Conservation (phyloP, 2,329 filamentous ascomycete genomes). For the Arthrobotrys conoides region DNA sequence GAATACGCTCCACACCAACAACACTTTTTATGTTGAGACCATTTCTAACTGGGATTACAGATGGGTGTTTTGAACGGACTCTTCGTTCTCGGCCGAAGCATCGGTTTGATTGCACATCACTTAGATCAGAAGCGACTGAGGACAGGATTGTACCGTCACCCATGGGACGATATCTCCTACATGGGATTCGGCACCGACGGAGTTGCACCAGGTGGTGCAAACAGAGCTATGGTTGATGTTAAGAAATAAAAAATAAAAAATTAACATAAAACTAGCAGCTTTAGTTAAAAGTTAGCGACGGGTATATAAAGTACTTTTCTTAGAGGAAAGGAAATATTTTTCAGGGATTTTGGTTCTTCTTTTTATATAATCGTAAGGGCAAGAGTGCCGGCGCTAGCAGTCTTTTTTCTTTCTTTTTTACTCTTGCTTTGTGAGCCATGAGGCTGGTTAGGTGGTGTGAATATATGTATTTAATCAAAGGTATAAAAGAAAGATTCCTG, state of each 20-base stretch:
- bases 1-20: not conserved
- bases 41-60: constrained; percentile 61
- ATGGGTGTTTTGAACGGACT: constrained; percentile 99
- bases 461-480: constrained; percentile 35
- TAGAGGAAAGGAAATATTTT: not conserved
- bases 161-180: constrained; percentile 99
- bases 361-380: constrained; percentile 1
- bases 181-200: constrained; percentile 84
- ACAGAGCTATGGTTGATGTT: constrained; percentile 89
- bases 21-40: not conserved
- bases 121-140: constrained; percentile 99
- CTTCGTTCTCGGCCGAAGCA: constrained; percentile 95
- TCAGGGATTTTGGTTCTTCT: not conserved
- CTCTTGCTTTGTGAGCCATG: constrained; percentile 7
- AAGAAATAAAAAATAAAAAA: constrained; percentile 30
- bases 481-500: constrained; percentile 26
- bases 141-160: constrained; percentile 98
- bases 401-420: constrained; percentile 2
- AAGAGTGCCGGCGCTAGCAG: constrained; percentile 24
- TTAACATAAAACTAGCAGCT: constrained; percentile 66
- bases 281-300: not conserved
- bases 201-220: constrained; percentile 80
- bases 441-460: constrained; percentile 14
- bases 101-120: constrained; percentile 99
- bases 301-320: constrained; percentile 23